These are phyloP conservation scores for Pleurotus tuoliensis DNA, from an alignment of 768 basidiomycete genomes.

Conservation along the genomic window DNA sequence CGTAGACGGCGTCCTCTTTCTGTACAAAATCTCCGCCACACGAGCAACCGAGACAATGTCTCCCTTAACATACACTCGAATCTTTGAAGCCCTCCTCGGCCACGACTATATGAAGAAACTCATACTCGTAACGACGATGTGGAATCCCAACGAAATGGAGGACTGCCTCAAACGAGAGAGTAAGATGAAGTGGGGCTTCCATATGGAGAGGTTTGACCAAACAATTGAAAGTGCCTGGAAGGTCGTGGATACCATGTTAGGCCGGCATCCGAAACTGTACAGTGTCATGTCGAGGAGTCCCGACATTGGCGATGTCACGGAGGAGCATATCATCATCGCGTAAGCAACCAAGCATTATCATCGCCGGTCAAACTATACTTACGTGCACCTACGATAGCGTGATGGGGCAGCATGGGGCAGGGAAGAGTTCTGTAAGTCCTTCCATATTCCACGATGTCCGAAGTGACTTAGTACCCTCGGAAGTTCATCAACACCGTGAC, in stretches of 20 bases:
- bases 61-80: not conserved
- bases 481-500: slow-evolving; percentile 6
- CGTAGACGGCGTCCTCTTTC: slow-evolving; percentile 3
- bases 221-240: slow-evolving; percentile 15
- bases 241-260: slow-evolving; percentile 9
- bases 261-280: not conserved
- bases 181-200: slow-evolving; percentile 15
- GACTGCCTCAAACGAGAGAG: slow-evolving; percentile 15
- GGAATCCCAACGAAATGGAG: slow-evolving; percentile 13
- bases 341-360: not conserved
- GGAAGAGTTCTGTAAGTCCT: slow-evolving; percentile 4
- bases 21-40: slow-evolving; percentile 1
- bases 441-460: not conserved
- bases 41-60: slow-evolving; percentile 2
- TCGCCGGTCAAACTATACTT: not conserved
- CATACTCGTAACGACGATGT: slow-evolving; percentile 27
- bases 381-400: not conserved
- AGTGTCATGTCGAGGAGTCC: not conserved
- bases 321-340: slow-evolving; percentile 10
- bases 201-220: slow-evolving; percentile 11
- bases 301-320: slow-evolving; percentile 11
- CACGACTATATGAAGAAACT: slow-evolving; percentile 1
- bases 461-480: not conserved
- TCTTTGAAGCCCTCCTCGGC: slow-evolving; percentile 1
- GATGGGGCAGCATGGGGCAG: slow-evolving; percentile 3